Evolutionary conservation across 2,329 filamentous ascomycete genomes (phyloP).

Genomic region (Alternaria sp.): DNA sequence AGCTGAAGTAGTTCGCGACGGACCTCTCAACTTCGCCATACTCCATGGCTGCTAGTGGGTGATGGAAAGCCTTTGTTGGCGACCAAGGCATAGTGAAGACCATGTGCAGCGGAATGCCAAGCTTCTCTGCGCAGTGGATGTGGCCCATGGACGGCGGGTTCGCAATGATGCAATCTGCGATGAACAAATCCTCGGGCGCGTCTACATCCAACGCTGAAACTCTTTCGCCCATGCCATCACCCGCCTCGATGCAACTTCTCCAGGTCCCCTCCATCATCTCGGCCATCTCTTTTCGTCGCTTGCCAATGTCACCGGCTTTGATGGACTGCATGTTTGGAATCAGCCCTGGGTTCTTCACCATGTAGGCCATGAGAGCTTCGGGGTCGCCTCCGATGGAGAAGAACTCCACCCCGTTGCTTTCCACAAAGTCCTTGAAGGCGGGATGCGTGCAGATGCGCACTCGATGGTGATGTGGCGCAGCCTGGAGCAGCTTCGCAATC

Average conservation of each 20-base stretch:
- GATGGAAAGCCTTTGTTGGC: conserved; percentile 55
- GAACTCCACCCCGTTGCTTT: conserved; percentile 46
- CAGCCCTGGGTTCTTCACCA: conserved; percentile 58
- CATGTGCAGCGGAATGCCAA: conserved; percentile 75
- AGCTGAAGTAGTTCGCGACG: conserved; percentile 54
- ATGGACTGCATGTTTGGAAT: conserved; percentile 37
- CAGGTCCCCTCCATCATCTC: conserved; percentile 44
- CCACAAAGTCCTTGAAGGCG: conserved; percentile 27
- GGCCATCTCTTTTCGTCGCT: conserved; percentile 35
- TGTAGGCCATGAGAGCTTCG: conserved; percentile 57
- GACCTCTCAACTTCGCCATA: conserved; percentile 41
- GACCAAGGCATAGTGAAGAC: conserved; percentile 78
- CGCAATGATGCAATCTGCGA: conserved; percentile 64
- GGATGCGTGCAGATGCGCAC: conserved; percentile 40
- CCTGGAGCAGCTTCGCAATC: conserved; percentile 58
- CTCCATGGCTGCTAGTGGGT: conserved; percentile 59
- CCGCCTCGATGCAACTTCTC: conserved; percentile 49
- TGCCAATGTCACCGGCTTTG: conserved; percentile 42
- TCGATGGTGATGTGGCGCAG: conserved; percentile 28
- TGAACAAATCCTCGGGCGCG: conserved; percentile 62
- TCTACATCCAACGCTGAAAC: conserved; percentile 19
- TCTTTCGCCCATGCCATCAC: conserved; percentile 30
- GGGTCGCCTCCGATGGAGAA: conserved; percentile 45
- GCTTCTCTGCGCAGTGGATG: conserved; percentile 73
- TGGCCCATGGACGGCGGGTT: conserved; percentile 36